Conservation (phyloP, 495 filamentous ascomycete genomes). For the Aspergillus campestris region DNA sequence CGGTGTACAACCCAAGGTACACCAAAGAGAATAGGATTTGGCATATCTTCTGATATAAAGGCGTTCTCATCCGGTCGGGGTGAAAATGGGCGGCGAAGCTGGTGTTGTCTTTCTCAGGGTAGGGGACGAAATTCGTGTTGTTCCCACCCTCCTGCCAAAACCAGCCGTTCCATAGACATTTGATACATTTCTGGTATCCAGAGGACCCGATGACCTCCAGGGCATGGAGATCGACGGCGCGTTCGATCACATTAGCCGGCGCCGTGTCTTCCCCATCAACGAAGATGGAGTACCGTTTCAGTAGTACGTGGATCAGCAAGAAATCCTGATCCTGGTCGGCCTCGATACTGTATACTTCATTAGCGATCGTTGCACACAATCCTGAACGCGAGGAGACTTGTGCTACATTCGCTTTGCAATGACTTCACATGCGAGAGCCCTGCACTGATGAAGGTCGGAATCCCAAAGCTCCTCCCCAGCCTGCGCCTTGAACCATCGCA, state of each 20-base stretch:
- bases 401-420: constrained; percentile 79
- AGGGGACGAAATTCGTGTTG: constrained; percentile 76
- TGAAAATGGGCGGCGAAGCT: constrained; percentile 75
- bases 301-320: constrained; percentile 70
- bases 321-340: constrained; percentile 64
- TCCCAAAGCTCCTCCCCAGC: constrained; percentile 81
- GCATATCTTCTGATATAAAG: constrained; percentile 82
- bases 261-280: constrained; percentile 58
- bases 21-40: constrained; percentile 78
- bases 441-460: constrained; percentile 67
- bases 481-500: constrained; percentile 86
- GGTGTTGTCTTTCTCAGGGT: constrained; percentile 64
- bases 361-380: neutral
- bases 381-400: neutral
- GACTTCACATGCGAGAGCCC: constrained; percentile 83
- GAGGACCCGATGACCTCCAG: constrained; percentile 77
- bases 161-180: constrained; percentile 91
- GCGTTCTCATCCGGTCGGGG: constrained; percentile 87
- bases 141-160: constrained; percentile 89
- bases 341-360: constrained; percentile 55
- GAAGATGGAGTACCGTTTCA: constrained; percentile 84
- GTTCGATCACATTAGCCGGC: constrained; percentile 81
- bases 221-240: constrained; percentile 87
- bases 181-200: constrained; percentile 93
- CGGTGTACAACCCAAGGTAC: constrained; percentile 78